Base-by-base conservation (phyloP, 176 grass and related monocot species). In the Thalia dealbata region DNA sequence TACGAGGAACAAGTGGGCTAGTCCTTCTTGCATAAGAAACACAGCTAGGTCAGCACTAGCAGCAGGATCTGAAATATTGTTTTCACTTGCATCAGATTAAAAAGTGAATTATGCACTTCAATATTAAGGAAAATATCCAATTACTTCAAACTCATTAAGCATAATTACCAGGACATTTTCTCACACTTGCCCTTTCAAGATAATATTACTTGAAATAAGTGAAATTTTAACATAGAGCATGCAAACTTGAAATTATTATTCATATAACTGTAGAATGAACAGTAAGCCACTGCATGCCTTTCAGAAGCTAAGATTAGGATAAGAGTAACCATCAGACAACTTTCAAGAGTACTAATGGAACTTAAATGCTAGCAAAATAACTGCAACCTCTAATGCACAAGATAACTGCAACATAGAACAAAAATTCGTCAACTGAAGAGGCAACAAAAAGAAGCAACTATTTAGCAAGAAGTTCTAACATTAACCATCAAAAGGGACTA, bases 21-120 rank as follows among this genome's bases (percentile, higher is more conserved):
- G 87, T 67, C 93, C 93, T 84, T 97, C 93, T 97, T 97, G 93
- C 93, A 97, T 97, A 24, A 97, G 81, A 88, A 92, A 86, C 80
- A 97, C 89, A 73, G 89, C 87, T 62, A 97, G 85, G 87, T 97
- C 93, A 82, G 93, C 93, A 92, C 93, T 92, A 65, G 87, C 87
- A 77, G 89, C 22, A 81, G 93, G 93, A 90, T 97, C 93, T 96
- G 73, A 78, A 81, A 74, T 10, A 7, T 71, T 25, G 32, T 72
- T 19, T 22, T 18, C 16, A 69, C 8, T 9, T 28, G 42, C 13
- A 69, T 21, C 64, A 48, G 12, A 70, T 48, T 25, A 26, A 66
- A 16, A 38, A 32, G 14, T 6, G 27, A 32, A 38, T 32, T 32
- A 32, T 66, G 15, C 26, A 32, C 26, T 7, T 66, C 29, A 32